Evolutionary conservation across 768 basidiomycete species (phyloP), one percentile per base, ranked within the genome.

Genomic region (Gyrodon lividus): DNA sequence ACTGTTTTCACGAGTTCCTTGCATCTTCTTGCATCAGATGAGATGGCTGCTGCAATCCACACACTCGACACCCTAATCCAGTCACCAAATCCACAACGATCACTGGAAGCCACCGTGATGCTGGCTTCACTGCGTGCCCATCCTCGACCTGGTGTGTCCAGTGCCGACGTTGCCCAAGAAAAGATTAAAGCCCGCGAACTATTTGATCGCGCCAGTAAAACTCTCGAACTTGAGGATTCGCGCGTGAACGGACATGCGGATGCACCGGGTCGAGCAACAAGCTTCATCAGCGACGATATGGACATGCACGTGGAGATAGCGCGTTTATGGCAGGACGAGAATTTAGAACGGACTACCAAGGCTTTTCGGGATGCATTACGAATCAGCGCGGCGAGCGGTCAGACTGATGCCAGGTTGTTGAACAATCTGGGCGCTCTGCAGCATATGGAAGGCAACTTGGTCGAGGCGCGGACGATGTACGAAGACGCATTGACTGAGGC

Each of bases 241-340:
- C 75, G 80, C 9, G 51, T 70, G 13, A 75, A 75, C 50, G 79
- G 79, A 0, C 65, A 75, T 39, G 61, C 59, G 9, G 58, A 62
- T 6, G 16, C 43, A 2, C 24, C 59, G 2, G 72, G 61, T 48
- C 74, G 73, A 55, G 54, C 73, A 3, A 73, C 83, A 5, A 77
- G 80, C 19, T 78, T 74, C 19, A 77, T 93, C 43, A 75, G 75
- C 0, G 83, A 89, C 13, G 96, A 99, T 61, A 73, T 88, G 46
- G 89, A 96, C 53, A 83, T 98, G 79, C 87, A 92, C 57, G 72
- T 86, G n/a, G 95, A 98, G 66, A 84, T 98, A 53, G 92, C 92
- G 10, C 82, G 85, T 41, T 67, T 97, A 48, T 98, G 93, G 89
- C 88, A 90, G 60, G 84, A 80, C 3, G 90, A 94, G 52, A 85